phyloP scores from a whole-genome alignment of 2,329 filamentous ascomycete species.

The Colletotrichum lini region DNA sequence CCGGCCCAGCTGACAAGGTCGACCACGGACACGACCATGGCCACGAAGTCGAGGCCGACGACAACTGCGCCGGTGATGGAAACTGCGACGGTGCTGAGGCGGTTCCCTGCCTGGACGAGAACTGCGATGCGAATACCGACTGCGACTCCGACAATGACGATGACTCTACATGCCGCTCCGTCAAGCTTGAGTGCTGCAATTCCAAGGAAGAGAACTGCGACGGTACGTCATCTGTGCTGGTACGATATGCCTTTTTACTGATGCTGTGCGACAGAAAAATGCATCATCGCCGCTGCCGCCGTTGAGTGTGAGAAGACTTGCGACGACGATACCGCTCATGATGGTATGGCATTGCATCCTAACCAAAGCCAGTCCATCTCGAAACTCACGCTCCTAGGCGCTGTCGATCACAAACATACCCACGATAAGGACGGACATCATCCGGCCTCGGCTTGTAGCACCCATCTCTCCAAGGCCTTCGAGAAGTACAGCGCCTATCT shows the following conservation, averaged over 20 bases:
- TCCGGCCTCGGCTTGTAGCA: slow-evolving; percentile 48
- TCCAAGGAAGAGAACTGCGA: slow-evolving; percentile 48
- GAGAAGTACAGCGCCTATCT: slow-evolving; percentile 54
- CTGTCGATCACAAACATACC: slow-evolving; percentile 45
- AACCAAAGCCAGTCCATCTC: slow-evolving; percentile 11
- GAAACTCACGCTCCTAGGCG: slow-evolving; percentile 30
- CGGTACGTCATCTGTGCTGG: slow-evolving; percentile 36
- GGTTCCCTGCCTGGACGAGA: slow-evolving; percentile 22
- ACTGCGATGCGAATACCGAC: slow-evolving; percentile 41
- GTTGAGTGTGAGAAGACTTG: slow-evolving; percentile 51
- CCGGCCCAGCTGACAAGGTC: slow-evolving; percentile 11
- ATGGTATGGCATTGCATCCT: slow-evolving; percentile 44
- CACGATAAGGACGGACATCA: slow-evolving; percentile 49
- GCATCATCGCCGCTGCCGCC: slow-evolving; percentile 50
- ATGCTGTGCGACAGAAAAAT: slow-evolving; percentile 48
- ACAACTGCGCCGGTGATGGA: slow-evolving; percentile 18
- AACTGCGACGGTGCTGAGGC: slow-evolving; percentile 18
- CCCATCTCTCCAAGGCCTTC: slow-evolving; percentile 52
- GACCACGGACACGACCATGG: slow-evolving; percentile 19
- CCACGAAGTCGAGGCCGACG: slow-evolving; percentile 2
- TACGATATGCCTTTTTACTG: background rate
- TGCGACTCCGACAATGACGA: slow-evolving; percentile 43
- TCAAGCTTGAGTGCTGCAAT: slow-evolving; percentile 47
- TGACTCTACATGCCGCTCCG: slow-evolving; percentile 29
- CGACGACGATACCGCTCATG: slow-evolving; percentile 44